These are phyloP conservation scores for Backusella mclennaniae DNA, from an alignment of 192 early-diverging fungal species.

Conservation along the genomic window DNA sequence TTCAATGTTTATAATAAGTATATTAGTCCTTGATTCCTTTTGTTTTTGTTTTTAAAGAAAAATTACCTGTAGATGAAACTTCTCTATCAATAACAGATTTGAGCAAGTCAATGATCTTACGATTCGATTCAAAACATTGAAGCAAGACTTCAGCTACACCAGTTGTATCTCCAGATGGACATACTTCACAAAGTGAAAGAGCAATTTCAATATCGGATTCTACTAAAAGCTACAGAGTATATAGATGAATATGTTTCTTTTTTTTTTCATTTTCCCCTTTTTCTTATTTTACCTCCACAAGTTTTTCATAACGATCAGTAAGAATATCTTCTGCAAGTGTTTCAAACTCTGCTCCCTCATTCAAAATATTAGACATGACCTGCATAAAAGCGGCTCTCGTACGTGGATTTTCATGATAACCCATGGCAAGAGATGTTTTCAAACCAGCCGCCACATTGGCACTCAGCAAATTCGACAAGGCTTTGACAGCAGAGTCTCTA, in stretches of 20 bases:
- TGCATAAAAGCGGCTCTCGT: conserved; percentile 75
- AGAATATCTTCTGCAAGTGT: conserved; percentile 57
- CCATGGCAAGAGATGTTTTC: conserved; percentile 69
- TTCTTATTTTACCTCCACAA: conserved; percentile 50
- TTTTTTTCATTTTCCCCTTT: conserved; percentile 27
- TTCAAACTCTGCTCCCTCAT: conserved; percentile 63
- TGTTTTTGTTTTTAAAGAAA: neutral
- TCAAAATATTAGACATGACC: conserved; percentile 76
- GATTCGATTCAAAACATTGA: conserved; percentile 63
- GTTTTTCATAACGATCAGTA: conserved; percentile 57
- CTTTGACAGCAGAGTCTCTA: conserved; percentile 53
- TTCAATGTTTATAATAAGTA: neutral
- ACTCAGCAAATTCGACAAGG: conserved; percentile 73
- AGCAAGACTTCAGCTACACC: conserved; percentile 68
- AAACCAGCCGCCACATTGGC: conserved; percentile 82
- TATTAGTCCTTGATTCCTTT: neutral
- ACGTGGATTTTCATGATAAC: conserved; percentile 75
- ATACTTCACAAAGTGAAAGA: conserved; percentile 70
- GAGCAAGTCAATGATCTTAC: conserved; percentile 56
- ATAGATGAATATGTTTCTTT: neutral
- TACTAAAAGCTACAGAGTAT: conserved; percentile 35
- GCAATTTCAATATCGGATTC: conserved; percentile 62
- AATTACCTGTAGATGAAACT: conserved; percentile 65
- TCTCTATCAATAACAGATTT: conserved; percentile 65
- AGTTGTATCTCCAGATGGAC: conserved; percentile 68